Evolutionary conservation across 805 yeast species (phyloP).

Genomic region (Sugiyamaella lignohabitans): DNA sequence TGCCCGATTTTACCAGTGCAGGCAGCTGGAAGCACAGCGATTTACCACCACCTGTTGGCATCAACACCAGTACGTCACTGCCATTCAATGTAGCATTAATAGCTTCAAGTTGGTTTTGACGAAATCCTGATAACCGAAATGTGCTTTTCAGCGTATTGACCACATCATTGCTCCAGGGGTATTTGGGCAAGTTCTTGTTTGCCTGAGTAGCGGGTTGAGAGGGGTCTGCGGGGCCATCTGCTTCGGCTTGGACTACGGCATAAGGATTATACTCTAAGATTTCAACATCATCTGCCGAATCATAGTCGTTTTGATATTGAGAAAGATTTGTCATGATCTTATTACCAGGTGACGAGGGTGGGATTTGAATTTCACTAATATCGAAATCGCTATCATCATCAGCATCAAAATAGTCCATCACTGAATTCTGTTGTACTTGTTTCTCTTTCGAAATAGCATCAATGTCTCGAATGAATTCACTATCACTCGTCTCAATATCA

Average conservation of each 20-base stretch:
- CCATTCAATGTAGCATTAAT: conserved; percentile 68
- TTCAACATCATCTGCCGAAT: background rate
- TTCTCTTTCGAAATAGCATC: too few species aligned
- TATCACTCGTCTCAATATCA: background rate
- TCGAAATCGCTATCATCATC: background rate
- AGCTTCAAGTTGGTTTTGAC: conserved; percentile 84
- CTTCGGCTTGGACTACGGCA: background rate
- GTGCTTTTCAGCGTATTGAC: conserved; percentile 46
- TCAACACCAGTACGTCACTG: conserved; percentile 83
- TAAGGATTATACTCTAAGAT: background rate
- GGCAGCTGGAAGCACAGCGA: conserved; percentile 94
- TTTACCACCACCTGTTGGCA: conserved; percentile 99
- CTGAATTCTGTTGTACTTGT: too few species aligned
- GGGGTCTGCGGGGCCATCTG: background rate
- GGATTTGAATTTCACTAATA: too few species aligned
- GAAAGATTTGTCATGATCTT: background rate
- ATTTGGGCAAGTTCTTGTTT: conserved; percentile 1
- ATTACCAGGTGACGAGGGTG: background rate
- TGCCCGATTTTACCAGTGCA: conserved; percentile 71
- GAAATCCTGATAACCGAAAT: conserved; percentile 61
- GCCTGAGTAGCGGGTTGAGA: background rate
- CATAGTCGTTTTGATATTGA: background rate
- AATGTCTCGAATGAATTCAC: background rate
- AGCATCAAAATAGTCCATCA: background rate
- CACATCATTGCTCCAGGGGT: conserved; percentile 67